Evolutionary conservation across 306 rosid genomes (phyloP), one percentile per base, ranked within the genome.

Genomic region (Acacia acuminata): DNA sequence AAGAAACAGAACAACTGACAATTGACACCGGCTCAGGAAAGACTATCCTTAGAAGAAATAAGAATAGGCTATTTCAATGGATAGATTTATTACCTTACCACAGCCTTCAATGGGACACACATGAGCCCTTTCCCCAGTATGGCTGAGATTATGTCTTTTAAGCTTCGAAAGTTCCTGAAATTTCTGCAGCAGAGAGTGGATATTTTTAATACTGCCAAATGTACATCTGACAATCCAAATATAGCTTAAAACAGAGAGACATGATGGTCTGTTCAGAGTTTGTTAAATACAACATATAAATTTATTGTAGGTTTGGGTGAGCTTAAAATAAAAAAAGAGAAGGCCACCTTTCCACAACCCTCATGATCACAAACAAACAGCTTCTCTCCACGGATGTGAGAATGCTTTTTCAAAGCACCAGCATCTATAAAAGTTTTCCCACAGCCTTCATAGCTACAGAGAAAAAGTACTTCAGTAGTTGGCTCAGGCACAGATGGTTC

Each of bases 51-150:
- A 3, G 0, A 24, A 45, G 51, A 24, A 24, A 13, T 9, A 25
- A 79, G 69, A 85, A 84, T n/a, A 81, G 80, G 71, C 20, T 30
- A 11, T 76, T 48, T 32, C 5, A 79, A 76, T 71, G 81, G 84
- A 82, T 81, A 69, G 85, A 82, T 81, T 81, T 73, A 85, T 91
- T 86, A 96, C 99, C 99, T 94, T 96, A 69, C 99, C 99, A 87
- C 99, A 96, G 89, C 99, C 99, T 90, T 96, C 98, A 87, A 89
- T 92, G 58, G 97, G 97, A 77, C 98, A 96, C 13, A 94, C 94
- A 84, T 91, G 94, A 77, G 94, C 94, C 86, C 97, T 88, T 82
- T 96, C 98, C 77, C 97, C 99, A 4, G 98, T 92, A 85, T 96
- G 99, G 87, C 90, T 96, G 82, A 92, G 93, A 83, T 90, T 92